Conservation (phyloP, 345 rosid genomes). For the Ricinus communis region DNA sequence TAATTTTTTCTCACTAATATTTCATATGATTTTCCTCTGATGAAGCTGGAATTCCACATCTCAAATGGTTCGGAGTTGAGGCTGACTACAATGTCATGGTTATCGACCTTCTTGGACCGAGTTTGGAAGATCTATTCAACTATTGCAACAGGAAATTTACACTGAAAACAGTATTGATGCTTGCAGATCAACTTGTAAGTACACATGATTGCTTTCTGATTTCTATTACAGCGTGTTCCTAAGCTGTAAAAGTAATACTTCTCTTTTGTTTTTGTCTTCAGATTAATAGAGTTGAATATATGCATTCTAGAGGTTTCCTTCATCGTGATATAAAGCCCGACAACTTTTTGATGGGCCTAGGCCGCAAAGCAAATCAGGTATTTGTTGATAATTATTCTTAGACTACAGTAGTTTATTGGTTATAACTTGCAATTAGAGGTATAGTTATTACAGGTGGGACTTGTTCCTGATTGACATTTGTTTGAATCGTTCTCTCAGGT, state of each 20-base stretch:
- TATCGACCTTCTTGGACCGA: constrained; percentile 86
- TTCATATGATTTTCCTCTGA: constrained; percentile 7
- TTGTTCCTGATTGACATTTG: constrained; percentile 4
- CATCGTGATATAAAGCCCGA: constrained; percentile 94
- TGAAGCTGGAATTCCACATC: constrained; percentile 81
- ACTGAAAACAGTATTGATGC: constrained; percentile 79
- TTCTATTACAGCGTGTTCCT: background rate
- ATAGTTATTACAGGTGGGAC: background rate
- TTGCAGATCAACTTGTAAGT: constrained; percentile 81
- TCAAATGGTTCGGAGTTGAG: constrained; percentile 86
- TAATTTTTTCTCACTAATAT: background rate
- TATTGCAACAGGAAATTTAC: constrained; percentile 73
- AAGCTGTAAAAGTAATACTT: constrained; percentile 8
- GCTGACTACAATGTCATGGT: constrained; percentile 81
- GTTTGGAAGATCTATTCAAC: constrained; percentile 85
- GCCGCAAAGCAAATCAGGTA: constrained; percentile 88
- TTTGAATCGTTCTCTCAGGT: constrained; percentile 43
- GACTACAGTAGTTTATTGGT: background rate
- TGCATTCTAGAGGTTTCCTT: constrained; percentile 80
- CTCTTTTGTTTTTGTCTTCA: constrained; percentile 31
- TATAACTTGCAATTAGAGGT: background rate
- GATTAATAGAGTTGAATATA: constrained; percentile 80
- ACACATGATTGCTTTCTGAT: constrained; percentile 1
- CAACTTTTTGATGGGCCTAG: constrained; percentile 83
- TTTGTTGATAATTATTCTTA: background rate